Evolutionary conservation across 1,139 yeast genomes (phyloP).

Genomic region (Lodderomyces margitis): DNA sequence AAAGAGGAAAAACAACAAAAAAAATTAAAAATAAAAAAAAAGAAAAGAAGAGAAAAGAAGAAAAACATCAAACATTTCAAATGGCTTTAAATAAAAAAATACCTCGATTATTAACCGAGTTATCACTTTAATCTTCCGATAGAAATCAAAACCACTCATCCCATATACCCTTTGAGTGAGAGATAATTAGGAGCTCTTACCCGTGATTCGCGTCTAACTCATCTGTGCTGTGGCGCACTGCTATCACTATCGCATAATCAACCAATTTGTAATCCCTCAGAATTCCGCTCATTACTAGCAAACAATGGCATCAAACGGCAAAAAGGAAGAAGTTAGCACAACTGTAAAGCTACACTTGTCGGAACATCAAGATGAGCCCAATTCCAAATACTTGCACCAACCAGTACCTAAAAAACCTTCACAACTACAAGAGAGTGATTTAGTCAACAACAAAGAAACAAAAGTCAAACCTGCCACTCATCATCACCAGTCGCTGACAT

Average conservation of each 20-base stretch:
- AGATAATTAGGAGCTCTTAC: too few relatives aligned
- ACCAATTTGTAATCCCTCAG: too few relatives aligned
- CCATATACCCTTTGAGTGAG: too few relatives aligned
- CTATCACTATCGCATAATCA: too few relatives aligned
- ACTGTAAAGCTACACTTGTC: not conserved
- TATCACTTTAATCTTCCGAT: too few relatives aligned
- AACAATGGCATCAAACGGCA: not conserved
- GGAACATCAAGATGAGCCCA: not conserved
- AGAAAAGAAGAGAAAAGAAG: not conserved
- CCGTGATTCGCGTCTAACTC: too few relatives aligned
- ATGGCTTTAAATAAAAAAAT: too few relatives aligned
- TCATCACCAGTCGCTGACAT: not conserved
- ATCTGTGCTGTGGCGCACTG: too few relatives aligned
- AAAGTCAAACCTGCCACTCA: not conserved
- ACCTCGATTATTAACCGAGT: too few relatives aligned
- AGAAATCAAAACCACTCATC: too few relatives aligned
- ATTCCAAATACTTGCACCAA: conserved; percentile 1
- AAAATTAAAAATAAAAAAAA: too few relatives aligned
- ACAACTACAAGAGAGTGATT: conserved; percentile 2
- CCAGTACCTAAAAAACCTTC: conserved; percentile 5
- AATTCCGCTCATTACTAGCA: too few relatives aligned
- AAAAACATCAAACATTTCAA: not conserved
- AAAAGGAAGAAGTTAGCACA: not conserved
- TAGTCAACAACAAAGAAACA: not conserved
- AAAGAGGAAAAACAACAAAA: not conserved